phyloP scores from a whole-genome alignment of 768 basidiomycete species.

The Xerocomellus chrysenteron region DNA sequence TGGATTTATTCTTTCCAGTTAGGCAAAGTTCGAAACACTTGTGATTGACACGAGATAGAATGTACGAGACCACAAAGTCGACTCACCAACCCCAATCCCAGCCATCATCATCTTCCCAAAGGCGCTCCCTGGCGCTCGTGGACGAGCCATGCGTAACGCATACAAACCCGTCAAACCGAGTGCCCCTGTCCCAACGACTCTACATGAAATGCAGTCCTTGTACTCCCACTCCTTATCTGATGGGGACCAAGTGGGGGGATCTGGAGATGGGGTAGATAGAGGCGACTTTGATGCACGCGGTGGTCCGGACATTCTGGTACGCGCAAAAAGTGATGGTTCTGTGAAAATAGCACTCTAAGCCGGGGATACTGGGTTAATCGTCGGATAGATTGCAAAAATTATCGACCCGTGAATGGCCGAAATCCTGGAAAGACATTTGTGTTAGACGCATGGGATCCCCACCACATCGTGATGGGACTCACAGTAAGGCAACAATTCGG shows the following conservation, averaged over 20 bases:
- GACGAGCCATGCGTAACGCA: slow-evolving; percentile 63
- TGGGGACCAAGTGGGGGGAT: not conserved
- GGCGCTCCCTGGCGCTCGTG: slow-evolving; percentile 57
- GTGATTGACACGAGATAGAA: not conserved
- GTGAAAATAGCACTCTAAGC: too few species aligned
- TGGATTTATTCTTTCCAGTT: too few species aligned
- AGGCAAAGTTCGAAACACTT: not conserved
- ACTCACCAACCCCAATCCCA: slow-evolving; percentile 61
- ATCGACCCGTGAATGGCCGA: too few species aligned
- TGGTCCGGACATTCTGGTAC: slow-evolving; percentile 17
- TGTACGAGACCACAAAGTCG: not conserved
- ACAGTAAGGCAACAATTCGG: too few species aligned
- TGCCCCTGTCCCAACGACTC: slow-evolving; percentile 63
- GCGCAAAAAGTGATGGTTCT: slow-evolving; percentile 8
- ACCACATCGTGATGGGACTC: too few species aligned
- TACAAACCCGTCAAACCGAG: slow-evolving; percentile 65
- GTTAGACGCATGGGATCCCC: too few species aligned
- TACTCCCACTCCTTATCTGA: slow-evolving; percentile 17
- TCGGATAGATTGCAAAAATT: too few species aligned
- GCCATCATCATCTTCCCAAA: slow-evolving; percentile 62
- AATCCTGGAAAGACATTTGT: too few species aligned
- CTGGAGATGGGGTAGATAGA: not conserved
- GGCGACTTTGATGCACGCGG: slow-evolving; percentile 12
- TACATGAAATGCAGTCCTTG: slow-evolving; percentile 68
- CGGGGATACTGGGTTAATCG: too few species aligned